A percentile compares a stretch with the other conserved stretches of the same genome.
Conservation (phyloP, 176 grass and related monocot genomes). For the Cymbopogon citratus region DNA sequence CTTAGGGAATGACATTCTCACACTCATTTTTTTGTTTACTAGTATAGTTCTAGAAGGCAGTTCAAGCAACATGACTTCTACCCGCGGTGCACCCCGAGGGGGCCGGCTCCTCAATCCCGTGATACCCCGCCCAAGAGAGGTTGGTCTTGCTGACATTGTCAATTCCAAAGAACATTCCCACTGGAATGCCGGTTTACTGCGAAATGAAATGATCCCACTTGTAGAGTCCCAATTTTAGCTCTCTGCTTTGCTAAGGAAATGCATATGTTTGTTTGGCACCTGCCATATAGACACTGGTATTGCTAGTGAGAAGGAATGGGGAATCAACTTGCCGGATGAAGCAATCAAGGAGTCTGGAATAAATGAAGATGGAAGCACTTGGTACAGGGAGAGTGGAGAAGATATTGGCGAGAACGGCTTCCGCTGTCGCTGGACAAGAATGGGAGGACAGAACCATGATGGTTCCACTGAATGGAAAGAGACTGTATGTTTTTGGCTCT, state of each 20-base stretch:
- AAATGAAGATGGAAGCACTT: conserved; percentile 92
- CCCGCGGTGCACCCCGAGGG: conserved; percentile 57
- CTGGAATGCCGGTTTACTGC: not conserved
- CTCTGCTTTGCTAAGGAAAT: conserved; percentile 40
- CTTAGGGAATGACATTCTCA: conserved; percentile 1
- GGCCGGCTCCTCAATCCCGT: conserved; percentile 76
- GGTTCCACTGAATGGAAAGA: conserved; percentile 83
- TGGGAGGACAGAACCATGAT: conserved; percentile 84
- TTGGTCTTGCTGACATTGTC: conserved; percentile 27
- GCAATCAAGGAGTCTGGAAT: conserved; percentile 69
- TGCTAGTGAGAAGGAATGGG: conserved; percentile 99
- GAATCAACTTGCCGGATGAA: conserved; percentile 91
- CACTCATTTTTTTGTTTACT: conserved; percentile 21
- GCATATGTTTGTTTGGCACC: conserved; percentile 54
- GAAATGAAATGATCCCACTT: conserved; percentile 7
- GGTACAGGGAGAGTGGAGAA: conserved; percentile 85
- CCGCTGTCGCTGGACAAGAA: conserved; percentile 83
- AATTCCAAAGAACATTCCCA: not conserved
- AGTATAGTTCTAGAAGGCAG: conserved; percentile 53
- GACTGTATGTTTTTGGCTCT: conserved; percentile 48
- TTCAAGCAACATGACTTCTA: conserved; percentile 67
- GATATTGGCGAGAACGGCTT: conserved; percentile 78
- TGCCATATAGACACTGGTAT: conserved; percentile 95
- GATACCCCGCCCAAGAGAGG: conserved; percentile 96
- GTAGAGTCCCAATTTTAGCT: not conserved